Conservation (phyloP, 495 filamentous ascomycete species). For the Pseudevernia furfuracea region DNA sequence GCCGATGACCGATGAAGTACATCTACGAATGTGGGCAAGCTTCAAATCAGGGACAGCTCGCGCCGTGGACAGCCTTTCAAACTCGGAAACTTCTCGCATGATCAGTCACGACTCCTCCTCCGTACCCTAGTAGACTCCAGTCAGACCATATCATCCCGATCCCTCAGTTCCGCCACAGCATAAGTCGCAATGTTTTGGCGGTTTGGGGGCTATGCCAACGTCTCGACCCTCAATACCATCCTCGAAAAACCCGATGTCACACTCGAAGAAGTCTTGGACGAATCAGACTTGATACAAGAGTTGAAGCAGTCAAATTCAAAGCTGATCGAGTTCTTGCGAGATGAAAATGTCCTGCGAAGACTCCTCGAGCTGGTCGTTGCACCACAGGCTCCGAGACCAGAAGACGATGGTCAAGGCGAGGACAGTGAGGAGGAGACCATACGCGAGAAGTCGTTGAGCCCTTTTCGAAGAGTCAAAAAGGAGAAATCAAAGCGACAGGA, state of each 20-base stretch:
- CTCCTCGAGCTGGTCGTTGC: conserved; percentile 88
- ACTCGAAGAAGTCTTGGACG: conserved; percentile 91
- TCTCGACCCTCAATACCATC: conserved; percentile 90
- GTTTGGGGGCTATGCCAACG: conserved; percentile 95
- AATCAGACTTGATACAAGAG: conserved; percentile 92
- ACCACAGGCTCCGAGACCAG: conserved; percentile 55
- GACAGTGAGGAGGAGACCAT: conserved; percentile 42
- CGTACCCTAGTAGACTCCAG: background rate
- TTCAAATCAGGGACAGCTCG: conserved; percentile 8
- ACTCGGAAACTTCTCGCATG: conserved; percentile 5
- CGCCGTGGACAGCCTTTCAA: background rate
- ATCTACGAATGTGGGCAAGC: conserved; percentile 8
- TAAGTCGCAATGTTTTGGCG: conserved; percentile 87
- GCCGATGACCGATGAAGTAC: conserved; percentile 7
- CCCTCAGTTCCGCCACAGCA: conserved; percentile 37
- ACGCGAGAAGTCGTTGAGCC: conserved; percentile 26
- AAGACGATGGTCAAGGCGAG: conserved; percentile 55
- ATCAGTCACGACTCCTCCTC: background rate
- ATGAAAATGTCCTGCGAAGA: conserved; percentile 75
- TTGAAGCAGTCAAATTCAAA: conserved; percentile 97
- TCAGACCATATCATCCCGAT: conserved; percentile 7
- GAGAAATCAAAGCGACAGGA: conserved; percentile 37
- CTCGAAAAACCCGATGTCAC: conserved; percentile 92
- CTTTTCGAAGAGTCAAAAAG: conserved; percentile 32
- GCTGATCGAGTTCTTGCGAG: conserved; percentile 89